Evolutionary conservation across 2,329 filamentous ascomycete genomes (phyloP).

Genomic region (Talaromyces sp.): DNA sequence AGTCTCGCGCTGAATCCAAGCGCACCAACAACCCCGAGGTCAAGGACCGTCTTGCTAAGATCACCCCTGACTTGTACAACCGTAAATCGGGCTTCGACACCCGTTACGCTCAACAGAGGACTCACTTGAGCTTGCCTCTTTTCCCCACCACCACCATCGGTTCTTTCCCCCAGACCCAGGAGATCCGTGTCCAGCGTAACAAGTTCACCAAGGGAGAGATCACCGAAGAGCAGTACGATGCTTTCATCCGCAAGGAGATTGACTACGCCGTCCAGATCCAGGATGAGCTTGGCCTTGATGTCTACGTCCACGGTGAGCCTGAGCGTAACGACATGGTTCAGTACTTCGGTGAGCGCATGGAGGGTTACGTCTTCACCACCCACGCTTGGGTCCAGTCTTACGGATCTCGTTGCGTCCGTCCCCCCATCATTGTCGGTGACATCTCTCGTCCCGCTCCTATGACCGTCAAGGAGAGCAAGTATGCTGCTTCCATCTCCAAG

Average conservation of each 20-base stretch:
- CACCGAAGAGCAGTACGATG: constrained; percentile 86
- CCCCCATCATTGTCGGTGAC: constrained; percentile 97
- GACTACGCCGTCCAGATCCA: constrained; percentile 92
- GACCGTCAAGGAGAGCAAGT: constrained; percentile 99
- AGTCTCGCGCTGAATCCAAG: constrained; percentile 85
- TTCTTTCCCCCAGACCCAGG: constrained; percentile 98
- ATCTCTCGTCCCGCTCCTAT: constrained; percentile 95
- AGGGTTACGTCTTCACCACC: constrained; percentile 98
- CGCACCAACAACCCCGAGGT: constrained; percentile 96
- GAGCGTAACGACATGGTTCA: constrained; percentile 99
- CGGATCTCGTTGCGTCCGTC: constrained; percentile 96
- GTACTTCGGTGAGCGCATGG: constrained; percentile 95
- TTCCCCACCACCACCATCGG: constrained; percentile 99
- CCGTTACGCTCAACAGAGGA: constrained; percentile 85
- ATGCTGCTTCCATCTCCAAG: constrained; percentile 90
- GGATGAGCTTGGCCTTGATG: constrained; percentile 95
- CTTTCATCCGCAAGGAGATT: constrained; percentile 99
- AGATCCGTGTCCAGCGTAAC: constrained; percentile 94
- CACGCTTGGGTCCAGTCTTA: constrained; percentile 99
- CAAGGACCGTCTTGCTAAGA: constrained; percentile 91
- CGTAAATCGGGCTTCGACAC: constrained; percentile 84
- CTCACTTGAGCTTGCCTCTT: constrained; percentile 86
- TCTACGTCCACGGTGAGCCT: constrained; percentile 97
- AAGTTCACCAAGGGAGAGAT: constrained; percentile 99
- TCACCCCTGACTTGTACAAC: constrained; percentile 82